Percentiles rank a stretch among this genome's conserved stretches.
These are phyloP conservation scores for Colletotrichum sp. DNA, from an alignment of 2,329 filamentous ascomycete species.

Conservation along the genomic window DNA sequence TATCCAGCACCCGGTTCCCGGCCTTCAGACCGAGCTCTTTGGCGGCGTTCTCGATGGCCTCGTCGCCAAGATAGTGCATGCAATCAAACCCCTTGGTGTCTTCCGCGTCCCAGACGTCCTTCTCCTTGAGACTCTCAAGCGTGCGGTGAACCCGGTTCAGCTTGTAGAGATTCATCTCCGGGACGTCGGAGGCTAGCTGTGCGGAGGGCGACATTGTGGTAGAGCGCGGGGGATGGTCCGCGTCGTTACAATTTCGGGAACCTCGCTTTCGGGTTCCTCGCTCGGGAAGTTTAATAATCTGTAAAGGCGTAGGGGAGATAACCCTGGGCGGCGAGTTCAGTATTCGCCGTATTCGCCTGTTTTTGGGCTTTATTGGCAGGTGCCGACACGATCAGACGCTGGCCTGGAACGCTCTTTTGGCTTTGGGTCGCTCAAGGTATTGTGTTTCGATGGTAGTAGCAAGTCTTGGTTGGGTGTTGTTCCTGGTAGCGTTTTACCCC, in stretches of 20 bases:
- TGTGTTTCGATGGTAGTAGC: neutral
- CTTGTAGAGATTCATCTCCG: conserved; percentile 19
- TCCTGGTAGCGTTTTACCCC: neutral
- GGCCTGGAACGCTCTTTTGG: neutral
- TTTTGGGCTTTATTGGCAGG: neutral
- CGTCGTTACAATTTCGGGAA: neutral
- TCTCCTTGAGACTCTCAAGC: conserved; percentile 6
- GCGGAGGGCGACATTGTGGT: neutral
- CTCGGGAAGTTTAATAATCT: neutral
- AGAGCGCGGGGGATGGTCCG: neutral
- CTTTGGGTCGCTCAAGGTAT: neutral
- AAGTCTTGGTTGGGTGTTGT: neutral
- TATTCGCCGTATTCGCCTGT: neutral
- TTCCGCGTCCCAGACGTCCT: conserved; percentile 19
- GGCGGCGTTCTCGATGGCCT: conserved; percentile 22
- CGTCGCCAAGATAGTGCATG: conserved; percentile 28
- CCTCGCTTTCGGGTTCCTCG: neutral
- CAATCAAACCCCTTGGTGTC: conserved; percentile 26
- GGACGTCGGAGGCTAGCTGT: conserved; percentile 2
- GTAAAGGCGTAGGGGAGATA: neutral
- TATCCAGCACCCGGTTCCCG: conserved; percentile 21
- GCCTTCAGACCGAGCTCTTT: conserved; percentile 11
- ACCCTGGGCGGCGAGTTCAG: neutral
- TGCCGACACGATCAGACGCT: neutral
- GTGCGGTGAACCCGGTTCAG: conserved; percentile 8